A percentile compares a stretch with the other conserved stretches of the same genome.
Evolutionary conservation across 176 grass and related monocot species (phyloP).

Genomic region (Oryza rufipogon): DNA sequence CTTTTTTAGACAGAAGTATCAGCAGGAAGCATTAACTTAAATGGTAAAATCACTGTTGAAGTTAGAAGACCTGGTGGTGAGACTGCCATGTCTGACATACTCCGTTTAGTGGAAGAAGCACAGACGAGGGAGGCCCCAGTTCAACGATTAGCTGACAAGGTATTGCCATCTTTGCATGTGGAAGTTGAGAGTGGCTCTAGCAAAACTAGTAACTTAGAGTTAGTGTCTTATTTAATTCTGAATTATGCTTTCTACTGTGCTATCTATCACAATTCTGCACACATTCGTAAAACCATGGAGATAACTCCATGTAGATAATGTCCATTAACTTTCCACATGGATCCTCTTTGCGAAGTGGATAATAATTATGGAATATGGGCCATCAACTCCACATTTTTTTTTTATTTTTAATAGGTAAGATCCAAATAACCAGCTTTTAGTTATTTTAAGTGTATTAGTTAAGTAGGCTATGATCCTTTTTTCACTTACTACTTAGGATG

Average conservation of each 20-base stretch:
- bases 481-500: not conserved
- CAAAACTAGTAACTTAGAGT: conserved; percentile 1
- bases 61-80: conserved; percentile 89
- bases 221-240: not conserved
- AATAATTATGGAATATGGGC: conserved; percentile 9
- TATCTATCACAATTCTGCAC: not conserved
- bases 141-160: conserved; percentile 96
- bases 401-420: conserved; percentile 1
- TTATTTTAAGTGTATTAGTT: conserved; percentile 21
- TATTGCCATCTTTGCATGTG: conserved; percentile 35
- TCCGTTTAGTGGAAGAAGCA: conserved; percentile 93
- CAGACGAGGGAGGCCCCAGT: conserved; percentile 91
- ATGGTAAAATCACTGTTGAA: conserved; percentile 89
- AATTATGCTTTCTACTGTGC: not conserved
- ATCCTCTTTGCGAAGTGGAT: not conserved
- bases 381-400: not conserved
- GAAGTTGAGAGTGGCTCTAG: conserved; percentile 6
- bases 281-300: not conserved
- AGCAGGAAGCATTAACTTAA: conserved; percentile 96
- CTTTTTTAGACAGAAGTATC: conserved; percentile 80
- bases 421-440: conserved; percentile 16
- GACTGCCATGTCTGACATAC: conserved; percentile 95
- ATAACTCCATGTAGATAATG: conserved; percentile 1
- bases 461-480: conserved; percentile 8
- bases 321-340: not conserved